A percentile compares a stretch with the other conserved stretches of the same genome.
Conservation (phyloP, 805 yeast genomes). For the Zygotorulaspora chibaensis region DNA sequence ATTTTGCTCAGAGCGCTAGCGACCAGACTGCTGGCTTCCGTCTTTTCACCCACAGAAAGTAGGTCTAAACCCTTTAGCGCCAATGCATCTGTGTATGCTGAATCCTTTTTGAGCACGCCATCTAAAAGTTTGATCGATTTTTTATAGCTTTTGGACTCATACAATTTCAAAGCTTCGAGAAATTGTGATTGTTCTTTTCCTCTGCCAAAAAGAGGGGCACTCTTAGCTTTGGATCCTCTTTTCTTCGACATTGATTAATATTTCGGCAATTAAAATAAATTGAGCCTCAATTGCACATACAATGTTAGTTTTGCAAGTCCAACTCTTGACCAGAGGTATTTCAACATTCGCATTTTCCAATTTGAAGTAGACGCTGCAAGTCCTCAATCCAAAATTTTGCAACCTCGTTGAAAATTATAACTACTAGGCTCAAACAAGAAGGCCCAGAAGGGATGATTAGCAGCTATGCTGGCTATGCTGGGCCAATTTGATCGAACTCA, state of each 20-base stretch:
- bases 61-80: constrained; percentile 79
- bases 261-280: neutral
- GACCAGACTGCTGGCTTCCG: constrained; percentile 62
- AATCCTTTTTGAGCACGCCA: constrained; percentile 65
- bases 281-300: neutral
- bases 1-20: constrained; percentile 57
- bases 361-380: neutral
- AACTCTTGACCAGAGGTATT: neutral
- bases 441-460: neutral
- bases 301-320: neutral
- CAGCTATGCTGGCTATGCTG: neutral
- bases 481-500: neutral
- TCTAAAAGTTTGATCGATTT: constrained; percentile 78
- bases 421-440: neutral
- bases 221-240: constrained; percentile 7
- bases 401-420: constrained; percentile 3
- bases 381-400: constrained; percentile 3
- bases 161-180: constrained; percentile 74
- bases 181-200: constrained; percentile 72
- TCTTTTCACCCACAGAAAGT: constrained; percentile 51
- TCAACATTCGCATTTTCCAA: neutral
- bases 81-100: constrained; percentile 71
- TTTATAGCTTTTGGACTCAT: constrained; percentile 82
- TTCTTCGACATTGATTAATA: constrained; percentile 7
- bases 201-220: constrained; percentile 13